Evolutionary conservation across 495 filamentous ascomycete species (phyloP).

Genomic region (Cairneyella variabilis): DNA sequence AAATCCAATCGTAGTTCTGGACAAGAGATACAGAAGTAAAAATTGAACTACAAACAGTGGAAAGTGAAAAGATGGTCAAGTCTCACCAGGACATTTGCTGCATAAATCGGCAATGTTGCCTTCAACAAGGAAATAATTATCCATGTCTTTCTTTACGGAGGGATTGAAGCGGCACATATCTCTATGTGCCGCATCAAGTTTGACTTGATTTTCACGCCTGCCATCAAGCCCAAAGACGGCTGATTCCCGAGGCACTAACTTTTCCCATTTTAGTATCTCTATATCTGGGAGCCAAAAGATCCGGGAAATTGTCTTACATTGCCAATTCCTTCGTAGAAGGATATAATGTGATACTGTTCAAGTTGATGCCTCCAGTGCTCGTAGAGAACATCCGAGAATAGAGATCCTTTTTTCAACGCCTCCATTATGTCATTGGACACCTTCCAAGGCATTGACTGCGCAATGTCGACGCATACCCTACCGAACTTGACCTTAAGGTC

Average conservation of each 20-base stretch:
- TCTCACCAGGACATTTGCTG: conserved; percentile 2
- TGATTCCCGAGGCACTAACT: conserved; percentile 6
- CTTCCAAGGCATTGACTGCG: conserved; percentile 3
- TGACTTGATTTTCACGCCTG: conserved; percentile 2
- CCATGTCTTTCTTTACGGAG: background rate
- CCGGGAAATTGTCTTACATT: background rate
- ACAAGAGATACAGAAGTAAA: conserved; percentile 3
- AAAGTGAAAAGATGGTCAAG: background rate
- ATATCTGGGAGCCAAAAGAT: background rate
- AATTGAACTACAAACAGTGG: conserved; percentile 1
- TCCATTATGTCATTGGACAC: conserved; percentile 8
- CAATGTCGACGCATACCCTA: background rate
- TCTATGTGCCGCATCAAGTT: background rate
- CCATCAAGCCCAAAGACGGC: conserved; percentile 1
- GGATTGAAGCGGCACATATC: conserved; percentile 8
- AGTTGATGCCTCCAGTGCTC: conserved; percentile 10
- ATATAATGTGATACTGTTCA: conserved; percentile 1
- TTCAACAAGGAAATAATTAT: conserved; percentile 7
- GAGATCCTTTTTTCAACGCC: conserved; percentile 5
- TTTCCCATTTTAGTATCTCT: background rate
- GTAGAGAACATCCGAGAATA: conserved; percentile 3
- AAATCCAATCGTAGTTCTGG: background rate
- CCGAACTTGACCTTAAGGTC: conserved; percentile 2
- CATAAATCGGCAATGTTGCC: conserved; percentile 12
- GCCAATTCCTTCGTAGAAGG: conserved; percentile 4